Evolutionary conservation across 176 grass and related monocot species (phyloP).

Genomic region (Zea mays): Zm-B73-REFERENCE-NAM-5.0 NC_050100.1:17606501-17607000

Average conservation of each 20-base stretch:
- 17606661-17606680: not conserved
- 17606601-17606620: not conserved
- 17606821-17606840: not conserved
- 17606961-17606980: too few species aligned
- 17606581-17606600: too few species aligned
- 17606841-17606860: not conserved
- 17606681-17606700: not conserved
- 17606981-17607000: too few species aligned
- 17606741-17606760: not conserved
- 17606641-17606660: not conserved
- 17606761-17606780: not conserved
- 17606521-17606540: conserved; percentile 7
- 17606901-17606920: too few species aligned
- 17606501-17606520: not conserved
- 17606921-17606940: too few species aligned
- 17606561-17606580: conserved; percentile 5
- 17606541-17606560: not conserved
- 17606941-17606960: too few species aligned
- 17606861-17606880: not conserved
- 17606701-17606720: not conserved
- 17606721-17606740: not conserved
- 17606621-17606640: not conserved
- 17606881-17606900: too few species aligned
- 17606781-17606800: not conserved
- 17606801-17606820: not conserved